Percentiles rank a stretch among this genome's conserved stretches.
Conservation (phyloP, 2,329 filamentous ascomycete species). For the Diplodia intermedia region DNA sequence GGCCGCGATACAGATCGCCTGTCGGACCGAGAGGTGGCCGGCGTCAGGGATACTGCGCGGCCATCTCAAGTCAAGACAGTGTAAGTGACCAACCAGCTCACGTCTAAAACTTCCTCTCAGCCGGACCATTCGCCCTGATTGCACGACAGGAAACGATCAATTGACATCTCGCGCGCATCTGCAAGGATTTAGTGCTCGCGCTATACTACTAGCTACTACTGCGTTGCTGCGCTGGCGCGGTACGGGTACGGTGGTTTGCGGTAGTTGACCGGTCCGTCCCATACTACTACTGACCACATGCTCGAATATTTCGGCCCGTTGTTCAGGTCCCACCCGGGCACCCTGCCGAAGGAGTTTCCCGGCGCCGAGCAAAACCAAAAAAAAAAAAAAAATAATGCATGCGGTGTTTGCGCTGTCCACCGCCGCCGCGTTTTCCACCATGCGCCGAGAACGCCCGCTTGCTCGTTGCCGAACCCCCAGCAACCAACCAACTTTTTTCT, state of each 20-base stretch:
- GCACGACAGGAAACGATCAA: background rate
- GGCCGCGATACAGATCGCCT: too few relatives aligned
- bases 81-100: background rate
- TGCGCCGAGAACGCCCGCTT: background rate
- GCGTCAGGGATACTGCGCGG: too few relatives aligned
- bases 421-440: background rate
- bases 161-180: background rate
- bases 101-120: background rate
- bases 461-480: background rate
- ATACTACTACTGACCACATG: background rate
- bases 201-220: background rate
- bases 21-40: too few relatives aligned
- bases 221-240: background rate
- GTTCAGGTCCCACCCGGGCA: background rate
- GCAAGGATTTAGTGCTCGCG: background rate
- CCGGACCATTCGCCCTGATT: background rate
- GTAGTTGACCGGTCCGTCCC: background rate
- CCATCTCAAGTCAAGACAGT: too few relatives aligned
- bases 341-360: background rate
- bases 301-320: background rate
- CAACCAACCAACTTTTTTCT: background rate
- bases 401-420: background rate
- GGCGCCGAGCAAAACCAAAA: background rate
- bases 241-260: too few relatives aligned
- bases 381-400: background rate